phyloP scores from a whole-genome alignment of 345 rosid species.

The Populus euphratica region DNA sequence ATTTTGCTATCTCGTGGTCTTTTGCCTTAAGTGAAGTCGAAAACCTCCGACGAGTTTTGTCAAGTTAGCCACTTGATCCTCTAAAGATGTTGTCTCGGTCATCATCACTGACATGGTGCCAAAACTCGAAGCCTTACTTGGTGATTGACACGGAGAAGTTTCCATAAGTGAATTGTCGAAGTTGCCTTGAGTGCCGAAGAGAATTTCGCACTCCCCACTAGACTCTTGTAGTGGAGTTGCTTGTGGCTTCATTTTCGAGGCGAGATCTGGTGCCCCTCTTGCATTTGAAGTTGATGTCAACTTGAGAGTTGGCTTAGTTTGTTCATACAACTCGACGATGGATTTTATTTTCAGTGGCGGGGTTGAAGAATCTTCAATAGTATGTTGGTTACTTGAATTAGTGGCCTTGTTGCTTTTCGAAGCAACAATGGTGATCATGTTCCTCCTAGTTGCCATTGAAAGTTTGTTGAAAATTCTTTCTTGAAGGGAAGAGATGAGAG shows the following conservation, averaged over 20 bases:
- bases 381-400: no score
- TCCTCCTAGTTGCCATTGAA: no score
- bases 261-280: background rate
- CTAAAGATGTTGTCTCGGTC: background rate
- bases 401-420: no score
- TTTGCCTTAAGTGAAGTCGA: background rate
- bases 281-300: background rate
- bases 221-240: background rate
- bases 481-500: no score
- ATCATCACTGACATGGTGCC: background rate
- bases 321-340: background rate
- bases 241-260: background rate
- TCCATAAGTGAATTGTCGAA: background rate
- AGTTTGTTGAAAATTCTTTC: no score
- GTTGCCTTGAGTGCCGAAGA: background rate
- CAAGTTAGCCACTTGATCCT: background rate
- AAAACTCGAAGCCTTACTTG: background rate
- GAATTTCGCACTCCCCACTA: background rate
- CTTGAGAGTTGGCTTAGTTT: no score
- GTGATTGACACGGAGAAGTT: background rate
- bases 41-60: background rate
- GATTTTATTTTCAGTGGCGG: no score
- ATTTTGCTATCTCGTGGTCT: background rate
- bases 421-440: no score
- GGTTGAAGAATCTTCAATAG: no score